Conservation (phyloP, 2,329 filamentous ascomycete species). For the Diaporthe ampelina region DNA sequence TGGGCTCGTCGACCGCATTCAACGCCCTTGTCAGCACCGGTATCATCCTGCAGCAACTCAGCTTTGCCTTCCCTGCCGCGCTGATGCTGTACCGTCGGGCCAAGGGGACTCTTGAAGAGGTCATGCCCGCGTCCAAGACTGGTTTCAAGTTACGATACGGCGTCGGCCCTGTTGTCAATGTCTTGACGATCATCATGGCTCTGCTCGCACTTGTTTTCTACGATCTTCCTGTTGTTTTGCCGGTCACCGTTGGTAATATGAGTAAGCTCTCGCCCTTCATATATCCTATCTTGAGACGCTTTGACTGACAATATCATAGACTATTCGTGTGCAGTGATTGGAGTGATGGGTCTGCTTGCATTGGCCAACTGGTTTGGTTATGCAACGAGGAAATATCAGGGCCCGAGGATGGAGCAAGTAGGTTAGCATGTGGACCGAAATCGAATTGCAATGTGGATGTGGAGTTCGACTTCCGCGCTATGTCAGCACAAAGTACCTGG, state of each 20-base stretch:
- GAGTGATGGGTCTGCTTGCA: constrained; percentile 31
- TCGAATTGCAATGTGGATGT: not conserved
- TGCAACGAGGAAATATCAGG: constrained; percentile 35
- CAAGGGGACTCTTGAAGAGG: constrained; percentile 7
- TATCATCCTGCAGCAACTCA: constrained; percentile 38
- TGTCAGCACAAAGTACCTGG: too few relatives aligned
- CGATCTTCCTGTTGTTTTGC: constrained; percentile 36
- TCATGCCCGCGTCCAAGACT: constrained; percentile 18
- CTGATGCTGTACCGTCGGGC: constrained; percentile 36
- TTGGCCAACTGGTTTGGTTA: constrained; percentile 39
- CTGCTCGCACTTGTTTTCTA: constrained; percentile 37
- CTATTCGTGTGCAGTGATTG: constrained; percentile 39
- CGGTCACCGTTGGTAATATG: constrained; percentile 36
- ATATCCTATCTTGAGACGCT: not conserved
- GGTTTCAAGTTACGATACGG: constrained; percentile 25
- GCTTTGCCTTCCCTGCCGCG: constrained; percentile 39
- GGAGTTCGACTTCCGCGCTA: too few relatives aligned
- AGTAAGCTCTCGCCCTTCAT: not conserved
- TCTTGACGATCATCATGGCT: constrained; percentile 34
- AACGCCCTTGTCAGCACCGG: constrained; percentile 40
- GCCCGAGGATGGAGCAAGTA: constrained; percentile 25
- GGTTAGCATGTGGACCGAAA: not conserved
- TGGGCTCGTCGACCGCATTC: constrained; percentile 37
- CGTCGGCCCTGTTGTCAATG: constrained; percentile 22
- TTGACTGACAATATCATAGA: constrained; percentile 16